These are phyloP conservation scores for Ascochyta pisi DNA, from an alignment of 2,329 filamentous ascomycete genomes.

Conservation along the genomic window DNA sequence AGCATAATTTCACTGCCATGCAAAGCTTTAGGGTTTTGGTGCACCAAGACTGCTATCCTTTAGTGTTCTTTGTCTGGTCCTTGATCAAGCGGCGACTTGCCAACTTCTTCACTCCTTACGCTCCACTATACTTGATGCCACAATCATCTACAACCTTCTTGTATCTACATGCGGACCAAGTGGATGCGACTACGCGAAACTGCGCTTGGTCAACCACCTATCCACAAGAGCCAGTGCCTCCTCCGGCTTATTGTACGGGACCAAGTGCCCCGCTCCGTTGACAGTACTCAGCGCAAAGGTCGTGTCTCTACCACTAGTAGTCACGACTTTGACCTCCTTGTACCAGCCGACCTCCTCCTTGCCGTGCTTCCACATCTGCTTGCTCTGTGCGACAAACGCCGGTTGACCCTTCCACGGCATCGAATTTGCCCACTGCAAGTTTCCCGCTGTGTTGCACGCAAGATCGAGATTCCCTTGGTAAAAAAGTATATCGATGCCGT, in stretches of 20 bases:
- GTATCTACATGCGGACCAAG: constrained; percentile 1
- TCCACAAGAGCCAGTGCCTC: constrained; percentile 40
- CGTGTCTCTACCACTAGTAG: constrained; percentile 35
- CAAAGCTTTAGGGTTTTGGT: neutral
- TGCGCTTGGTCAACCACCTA: constrained; percentile 40
- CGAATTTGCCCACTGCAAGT: constrained; percentile 49
- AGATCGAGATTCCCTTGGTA: constrained; percentile 53
- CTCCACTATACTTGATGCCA: neutral
- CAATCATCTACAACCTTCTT: neutral
- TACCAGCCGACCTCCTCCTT: constrained; percentile 42
- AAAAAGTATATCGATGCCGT: constrained; percentile 49
- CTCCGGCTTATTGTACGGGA: constrained; percentile 45
- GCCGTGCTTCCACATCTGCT: constrained; percentile 33
- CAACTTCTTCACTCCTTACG: constrained; percentile 1
- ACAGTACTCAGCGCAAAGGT: constrained; percentile 48
- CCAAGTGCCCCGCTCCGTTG: constrained; percentile 53
- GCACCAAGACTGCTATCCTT: too few relatives aligned
- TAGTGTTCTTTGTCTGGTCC: neutral
- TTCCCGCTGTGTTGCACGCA: constrained; percentile 52
- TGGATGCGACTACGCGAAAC: constrained; percentile 30
- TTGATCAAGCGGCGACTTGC: constrained; percentile 10
- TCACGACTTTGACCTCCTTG: constrained; percentile 43
- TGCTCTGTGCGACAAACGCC: constrained; percentile 48
- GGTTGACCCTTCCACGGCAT: constrained; percentile 56
- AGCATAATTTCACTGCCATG: neutral